Conservation (phyloP, 345 rosid species). For the Eutrema yunnanense region DNA sequence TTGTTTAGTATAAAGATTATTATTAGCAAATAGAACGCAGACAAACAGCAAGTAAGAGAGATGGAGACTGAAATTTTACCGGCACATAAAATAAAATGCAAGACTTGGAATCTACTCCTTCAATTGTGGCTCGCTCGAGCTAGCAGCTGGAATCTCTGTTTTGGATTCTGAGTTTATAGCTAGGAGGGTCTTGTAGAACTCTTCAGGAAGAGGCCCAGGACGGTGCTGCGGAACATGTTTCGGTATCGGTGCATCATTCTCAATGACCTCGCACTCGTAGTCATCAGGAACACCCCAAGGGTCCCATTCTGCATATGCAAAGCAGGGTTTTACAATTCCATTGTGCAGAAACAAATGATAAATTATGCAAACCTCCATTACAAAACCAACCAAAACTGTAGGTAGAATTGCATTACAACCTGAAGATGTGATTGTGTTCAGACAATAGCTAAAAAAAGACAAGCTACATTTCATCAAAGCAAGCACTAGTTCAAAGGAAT, state of each 20-base stretch:
- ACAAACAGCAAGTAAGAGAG: not conserved
- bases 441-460: not conserved
- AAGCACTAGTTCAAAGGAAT: not conserved
- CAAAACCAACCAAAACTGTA: not conserved
- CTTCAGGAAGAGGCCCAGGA: conserved; percentile 81
- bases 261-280: conserved; percentile 67
- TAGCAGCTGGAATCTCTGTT: conserved; percentile 20
- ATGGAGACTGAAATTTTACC: not conserved
- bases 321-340: not conserved
- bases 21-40: not conserved
- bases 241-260: conserved; percentile 75
- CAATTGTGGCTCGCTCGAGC: conserved; percentile 36
- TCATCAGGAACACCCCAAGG: conserved; percentile 97
- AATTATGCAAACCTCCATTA: not conserved
- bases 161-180: conserved; percentile 13
- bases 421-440: not conserved
- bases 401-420: not conserved
- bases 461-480: not conserved
- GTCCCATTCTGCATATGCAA: conserved; percentile 65
- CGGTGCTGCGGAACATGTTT: conserved; percentile 82
- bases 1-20: not conserved
- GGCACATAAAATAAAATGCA: not conserved
- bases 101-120: conserved; percentile 31
- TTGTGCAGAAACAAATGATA: not conserved
- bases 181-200: conserved; percentile 64